Percentiles rank a stretch among this genome's conserved stretches.
Conservation (phyloP, 495 filamentous ascomycete species). For the Daldinia decipiens region DNA sequence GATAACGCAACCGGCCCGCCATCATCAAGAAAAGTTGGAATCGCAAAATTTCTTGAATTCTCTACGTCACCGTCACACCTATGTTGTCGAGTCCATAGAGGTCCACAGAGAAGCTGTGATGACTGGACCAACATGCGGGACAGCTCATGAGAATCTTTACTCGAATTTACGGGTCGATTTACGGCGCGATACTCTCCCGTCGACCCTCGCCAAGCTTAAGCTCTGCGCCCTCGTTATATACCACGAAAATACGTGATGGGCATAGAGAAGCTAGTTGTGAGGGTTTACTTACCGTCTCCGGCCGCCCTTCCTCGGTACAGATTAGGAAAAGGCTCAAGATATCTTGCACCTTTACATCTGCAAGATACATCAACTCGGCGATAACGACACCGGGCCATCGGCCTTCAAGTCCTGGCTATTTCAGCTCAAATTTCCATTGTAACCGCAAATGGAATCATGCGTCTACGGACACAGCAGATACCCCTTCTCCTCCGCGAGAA, state of each 20-base stretch:
- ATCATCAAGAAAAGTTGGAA: slow-evolving; percentile 31
- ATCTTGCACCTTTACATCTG: slow-evolving; percentile 8
- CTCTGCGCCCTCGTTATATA: slow-evolving; percentile 26
- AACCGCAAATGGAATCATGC: slow-evolving; percentile 41
- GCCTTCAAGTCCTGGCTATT: slow-evolving; percentile 25
- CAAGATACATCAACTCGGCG: slow-evolving; percentile 29
- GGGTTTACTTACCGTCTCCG: slow-evolving; percentile 11
- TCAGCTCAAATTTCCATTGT: slow-evolving; percentile 16
- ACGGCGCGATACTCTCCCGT: slow-evolving; percentile 58
- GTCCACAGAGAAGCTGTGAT: slow-evolving; percentile 52
- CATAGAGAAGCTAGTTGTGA: slow-evolving; percentile 6
- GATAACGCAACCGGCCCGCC: slow-evolving; percentile 26
- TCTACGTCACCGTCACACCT: slow-evolving; percentile 13
- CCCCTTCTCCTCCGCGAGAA: slow-evolving; percentile 1
- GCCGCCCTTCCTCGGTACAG: slow-evolving; percentile 8
- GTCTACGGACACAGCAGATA: slow-evolving; percentile 1
- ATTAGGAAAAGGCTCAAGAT: slow-evolving; percentile 13
- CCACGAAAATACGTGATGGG: slow-evolving; percentile 28
- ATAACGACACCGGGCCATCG: slow-evolving; percentile 33
- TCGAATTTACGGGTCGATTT: slow-evolving; percentile 63
- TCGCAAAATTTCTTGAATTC: slow-evolving; percentile 13
- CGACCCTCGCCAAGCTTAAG: slow-evolving; percentile 51
- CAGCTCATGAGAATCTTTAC: slow-evolving; percentile 64
- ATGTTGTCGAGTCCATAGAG: slow-evolving; percentile 31
- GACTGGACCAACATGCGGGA: slow-evolving; percentile 58